Conservation (phyloP, 257 asterid genomes). For the Jasminum sambac region DNA sequence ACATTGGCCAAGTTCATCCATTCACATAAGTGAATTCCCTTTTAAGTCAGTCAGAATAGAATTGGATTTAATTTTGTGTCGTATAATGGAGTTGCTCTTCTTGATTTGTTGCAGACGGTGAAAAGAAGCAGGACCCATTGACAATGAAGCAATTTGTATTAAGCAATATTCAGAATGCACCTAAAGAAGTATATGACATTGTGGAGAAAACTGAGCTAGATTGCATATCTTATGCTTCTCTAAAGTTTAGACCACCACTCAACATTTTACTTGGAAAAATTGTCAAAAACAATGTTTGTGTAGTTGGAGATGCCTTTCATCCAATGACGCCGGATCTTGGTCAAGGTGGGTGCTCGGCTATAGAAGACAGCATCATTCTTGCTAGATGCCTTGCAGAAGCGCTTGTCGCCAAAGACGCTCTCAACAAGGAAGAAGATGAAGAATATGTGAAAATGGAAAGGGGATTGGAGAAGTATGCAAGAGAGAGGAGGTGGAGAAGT, state of each 20-base stretch:
- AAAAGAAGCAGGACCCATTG: slow-evolving; percentile 44
- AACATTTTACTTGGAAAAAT: slow-evolving; percentile 49
- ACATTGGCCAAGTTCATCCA: background rate
- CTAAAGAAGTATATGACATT: slow-evolving; percentile 31
- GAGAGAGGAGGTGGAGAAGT: slow-evolving; percentile 74
- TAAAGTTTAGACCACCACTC: slow-evolving; percentile 67
- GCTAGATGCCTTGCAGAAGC: slow-evolving; percentile 59
- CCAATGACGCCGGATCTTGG: slow-evolving; percentile 86
- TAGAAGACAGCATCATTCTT: slow-evolving; percentile 67
- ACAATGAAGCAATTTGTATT: slow-evolving; percentile 63
- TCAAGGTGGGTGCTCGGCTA: slow-evolving; percentile 78
- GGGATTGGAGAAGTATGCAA: slow-evolving; percentile 50
- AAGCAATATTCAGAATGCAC: slow-evolving; percentile 33
- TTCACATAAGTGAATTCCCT: background rate
- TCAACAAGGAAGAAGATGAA: slow-evolving; percentile 10
- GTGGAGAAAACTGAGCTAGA: slow-evolving; percentile 51
- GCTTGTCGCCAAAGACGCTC: slow-evolving; percentile 13
- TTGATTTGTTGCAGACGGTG: slow-evolving; percentile 40
- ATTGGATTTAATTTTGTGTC: background rate
- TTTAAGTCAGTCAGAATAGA: background rate
- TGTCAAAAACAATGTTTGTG: slow-evolving; percentile 48
- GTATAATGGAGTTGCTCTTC: background rate
- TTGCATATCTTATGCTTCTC: slow-evolving; percentile 42
- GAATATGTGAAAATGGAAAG: slow-evolving; percentile 24
- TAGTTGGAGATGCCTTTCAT: slow-evolving; percentile 76